Evolutionary conservation across 1,284 basidiomycete genomes (phyloP).

Genomic region (Trichosporon coremiiforme): DNA sequence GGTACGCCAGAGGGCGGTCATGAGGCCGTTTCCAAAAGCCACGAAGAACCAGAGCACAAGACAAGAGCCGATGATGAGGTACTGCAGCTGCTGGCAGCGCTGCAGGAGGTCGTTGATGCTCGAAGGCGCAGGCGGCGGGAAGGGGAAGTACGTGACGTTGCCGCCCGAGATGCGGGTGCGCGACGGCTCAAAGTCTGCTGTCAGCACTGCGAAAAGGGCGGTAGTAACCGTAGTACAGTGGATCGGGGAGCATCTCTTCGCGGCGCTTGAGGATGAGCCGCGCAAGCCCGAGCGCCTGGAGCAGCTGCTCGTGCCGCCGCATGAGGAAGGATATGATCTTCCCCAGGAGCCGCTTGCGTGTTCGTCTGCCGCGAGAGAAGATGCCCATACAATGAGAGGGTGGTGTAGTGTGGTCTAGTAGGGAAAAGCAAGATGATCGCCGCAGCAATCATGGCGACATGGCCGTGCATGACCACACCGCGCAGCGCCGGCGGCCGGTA

Average conservation of each 20-base stretch:
- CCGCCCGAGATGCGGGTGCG: conserved; percentile 58
- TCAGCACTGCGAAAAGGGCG: neutral
- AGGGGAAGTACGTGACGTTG: conserved; percentile 63
- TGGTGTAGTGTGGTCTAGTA: neutral
- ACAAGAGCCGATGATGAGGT: conserved; percentile 53
- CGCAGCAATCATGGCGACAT: neutral
- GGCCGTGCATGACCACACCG: no score
- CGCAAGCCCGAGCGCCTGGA: neutral
- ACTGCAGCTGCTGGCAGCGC: conserved; percentile 54
- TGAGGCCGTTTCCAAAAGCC: conserved; percentile 60
- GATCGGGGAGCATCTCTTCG: neutral
- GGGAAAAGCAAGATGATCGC: neutral
- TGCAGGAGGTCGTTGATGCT: conserved; percentile 44
- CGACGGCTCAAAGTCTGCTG: conserved; percentile 50
- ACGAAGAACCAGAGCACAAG: conserved; percentile 60
- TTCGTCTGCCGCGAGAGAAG: neutral
- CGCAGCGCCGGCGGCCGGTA: no score
- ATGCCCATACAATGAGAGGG: neutral
- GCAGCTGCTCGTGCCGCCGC: neutral
- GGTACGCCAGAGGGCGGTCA: neutral
- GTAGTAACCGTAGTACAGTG: neutral
- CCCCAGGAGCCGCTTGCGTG: neutral
- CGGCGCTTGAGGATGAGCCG: neutral
- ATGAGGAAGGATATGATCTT: neutral
- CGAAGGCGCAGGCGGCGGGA: conserved; percentile 61